Conservation (phyloP, 2,329 filamentous ascomycete genomes). For the Fusarium acutatum region DNA sequence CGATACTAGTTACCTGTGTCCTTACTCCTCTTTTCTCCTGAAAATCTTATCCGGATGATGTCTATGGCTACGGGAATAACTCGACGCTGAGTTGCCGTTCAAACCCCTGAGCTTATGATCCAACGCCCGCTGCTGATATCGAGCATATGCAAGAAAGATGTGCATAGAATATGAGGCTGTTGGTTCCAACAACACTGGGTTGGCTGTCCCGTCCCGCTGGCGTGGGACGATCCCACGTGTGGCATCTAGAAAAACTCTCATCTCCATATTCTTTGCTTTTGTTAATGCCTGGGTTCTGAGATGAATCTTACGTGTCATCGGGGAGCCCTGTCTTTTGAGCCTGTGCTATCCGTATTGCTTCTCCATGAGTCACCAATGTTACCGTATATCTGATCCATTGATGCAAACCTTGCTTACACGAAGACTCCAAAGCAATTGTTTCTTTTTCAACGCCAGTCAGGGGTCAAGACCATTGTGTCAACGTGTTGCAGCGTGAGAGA, state of each 20-base stretch:
- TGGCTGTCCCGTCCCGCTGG: conserved; percentile 21
- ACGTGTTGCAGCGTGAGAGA: not conserved
- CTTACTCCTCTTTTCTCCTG: conserved; percentile 3
- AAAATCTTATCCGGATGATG: not conserved
- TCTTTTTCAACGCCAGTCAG: not conserved
- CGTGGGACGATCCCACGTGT: conserved; percentile 31
- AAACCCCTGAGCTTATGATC: conserved; percentile 15
- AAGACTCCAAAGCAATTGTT: not conserved
- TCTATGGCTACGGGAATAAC: not conserved
- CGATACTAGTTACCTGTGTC: not conserved
- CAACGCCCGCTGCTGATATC: not conserved
- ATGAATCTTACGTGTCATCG: conserved; percentile 14
- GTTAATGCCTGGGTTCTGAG: not conserved
- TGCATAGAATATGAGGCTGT: conserved; percentile 9
- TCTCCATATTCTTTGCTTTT: conserved; percentile 16
- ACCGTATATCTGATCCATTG: not conserved
- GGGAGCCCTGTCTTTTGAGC: not conserved
- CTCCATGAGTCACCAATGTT: not conserved
- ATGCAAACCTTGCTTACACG: not conserved
- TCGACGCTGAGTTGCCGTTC: not conserved
- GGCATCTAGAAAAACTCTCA: conserved; percentile 11
- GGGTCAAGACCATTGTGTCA: not conserved
- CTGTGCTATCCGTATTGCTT: not conserved
- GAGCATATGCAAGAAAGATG: not conserved
- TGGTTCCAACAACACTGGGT: conserved; percentile 13